Evolutionary conservation across 345 rosid genomes (phyloP), one percentile per base, ranked within the genome.

Genomic region (Arabidopsis suecica): DNA sequence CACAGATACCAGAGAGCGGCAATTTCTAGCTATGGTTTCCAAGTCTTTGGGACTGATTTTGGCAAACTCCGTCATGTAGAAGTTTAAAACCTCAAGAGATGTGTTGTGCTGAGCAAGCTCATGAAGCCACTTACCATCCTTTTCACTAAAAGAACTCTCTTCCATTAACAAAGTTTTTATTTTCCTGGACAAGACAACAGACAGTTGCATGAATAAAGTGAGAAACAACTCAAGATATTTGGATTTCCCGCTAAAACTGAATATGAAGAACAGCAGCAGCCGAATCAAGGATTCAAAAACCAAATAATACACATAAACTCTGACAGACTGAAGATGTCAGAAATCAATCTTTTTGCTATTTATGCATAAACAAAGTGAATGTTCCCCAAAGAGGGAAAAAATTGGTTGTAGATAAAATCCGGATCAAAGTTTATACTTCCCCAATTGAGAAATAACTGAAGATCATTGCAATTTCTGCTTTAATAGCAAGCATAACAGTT

Each of bases 51-150:
- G 70, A 65, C 70, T 84, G 68, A 90, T 73, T 71, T 48, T 58
- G 67, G 11, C 54, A 57, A 96, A 87, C 59, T 93, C 90, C 0
- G 93, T 93, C 94, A 84, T 82, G 82, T 96, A 93, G 71, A 93
- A 90, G 75, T 95, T 93, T 66, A 95, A 76, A 14, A 82, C 82
- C 84, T 96, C 95, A 5, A 96, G 96, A 71, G 83, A 90, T 0
- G 78, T 73, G 82, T 91, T 96, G 79, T 87, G 80, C 42, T 61
- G 0, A 5, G 99, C 97, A 74, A 96, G 89, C 83, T 91, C 94
- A 53, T 90, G 94, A 61, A 95, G 91, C 99, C 99, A 96, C 0
- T 75, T 64, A 45, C 97, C 97, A 71, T 93, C 98, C 6, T 56
- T 87, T 82, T 90, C 94, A 36, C 4, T 0, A 65, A 91, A 85